A percentile compares a stretch with the other conserved stretches of the same genome.
Conservation (phyloP, 768 basidiomycete genomes). For the Pholiota microspora region DNA sequence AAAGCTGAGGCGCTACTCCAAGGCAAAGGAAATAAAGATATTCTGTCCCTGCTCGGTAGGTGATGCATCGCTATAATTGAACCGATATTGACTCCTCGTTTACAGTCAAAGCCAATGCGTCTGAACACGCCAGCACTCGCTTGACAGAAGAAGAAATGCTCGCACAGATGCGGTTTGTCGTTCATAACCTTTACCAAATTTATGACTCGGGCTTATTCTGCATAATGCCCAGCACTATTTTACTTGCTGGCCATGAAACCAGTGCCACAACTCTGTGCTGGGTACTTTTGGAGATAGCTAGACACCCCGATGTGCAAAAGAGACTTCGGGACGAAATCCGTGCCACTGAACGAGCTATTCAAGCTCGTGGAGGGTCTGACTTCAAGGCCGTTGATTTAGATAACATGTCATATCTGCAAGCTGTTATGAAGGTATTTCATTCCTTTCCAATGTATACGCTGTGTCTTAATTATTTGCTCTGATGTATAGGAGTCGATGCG, state of each 20-base stretch:
- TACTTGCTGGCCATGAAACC: constrained; percentile 59
- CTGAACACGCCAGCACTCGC: constrained; percentile 39
- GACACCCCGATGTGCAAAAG: constrained; percentile 53
- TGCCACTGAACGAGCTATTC: constrained; percentile 31
- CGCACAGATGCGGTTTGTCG: constrained; percentile 52
- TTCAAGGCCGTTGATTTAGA: constrained; percentile 49
- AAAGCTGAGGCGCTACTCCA: constrained; percentile 47
- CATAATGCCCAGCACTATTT: constrained; percentile 33
- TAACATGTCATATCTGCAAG: constrained; percentile 45
- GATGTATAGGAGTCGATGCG: constrained; percentile 45
- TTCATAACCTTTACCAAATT: not conserved
- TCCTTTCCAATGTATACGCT: not conserved
- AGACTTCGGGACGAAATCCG: constrained; percentile 61
- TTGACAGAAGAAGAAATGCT: constrained; percentile 49
- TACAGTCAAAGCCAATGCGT: constrained; percentile 53
- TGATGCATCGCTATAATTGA: not conserved
- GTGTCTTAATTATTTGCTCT: not conserved
- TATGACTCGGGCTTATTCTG: not conserved
- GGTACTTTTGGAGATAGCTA: constrained; percentile 62
- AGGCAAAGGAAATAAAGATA: constrained; percentile 50
- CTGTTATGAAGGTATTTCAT: constrained; percentile 43
- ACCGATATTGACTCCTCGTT: not conserved
- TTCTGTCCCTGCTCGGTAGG: constrained; percentile 56
- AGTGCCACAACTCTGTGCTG: constrained; percentile 58
- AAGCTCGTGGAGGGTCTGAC: constrained; percentile 35